A percentile compares a stretch with the other conserved stretches of the same genome.
These are phyloP conservation scores for Daucus carota DNA, from an alignment of 129 eudicot species.

Conservation along the genomic window DH1_v3.0 NC_030381.2:49895501-49896000, in stretches of 20 bases:
- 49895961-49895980: neutral
- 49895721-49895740: conserved; percentile 19
- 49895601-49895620: neutral
- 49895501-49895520: conserved; percentile 24
- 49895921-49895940: conserved; percentile 34
- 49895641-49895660: conserved; percentile 16
- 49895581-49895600: conserved; percentile 17
- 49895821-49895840: conserved; percentile 13
- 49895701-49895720: conserved; percentile 17
- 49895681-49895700: conserved; percentile 25
- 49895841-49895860: conserved; percentile 43
- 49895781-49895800: conserved; percentile 6
- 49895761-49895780: conserved; percentile 16
- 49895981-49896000: neutral
- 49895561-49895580: conserved; percentile 13
- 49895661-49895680: conserved; percentile 42
- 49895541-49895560: conserved; percentile 8
- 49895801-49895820: neutral
- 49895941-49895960: neutral
- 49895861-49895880: conserved; percentile 64
- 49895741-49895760: conserved; percentile 19
- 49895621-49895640: conserved; percentile 1
- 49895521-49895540: neutral
- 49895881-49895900: conserved; percentile 51
- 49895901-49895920: conserved; percentile 47